These are phyloP conservation scores for Dipteronia dyeriana DNA, from an alignment of 345 rosid species.

Conservation along the genomic window DNA sequence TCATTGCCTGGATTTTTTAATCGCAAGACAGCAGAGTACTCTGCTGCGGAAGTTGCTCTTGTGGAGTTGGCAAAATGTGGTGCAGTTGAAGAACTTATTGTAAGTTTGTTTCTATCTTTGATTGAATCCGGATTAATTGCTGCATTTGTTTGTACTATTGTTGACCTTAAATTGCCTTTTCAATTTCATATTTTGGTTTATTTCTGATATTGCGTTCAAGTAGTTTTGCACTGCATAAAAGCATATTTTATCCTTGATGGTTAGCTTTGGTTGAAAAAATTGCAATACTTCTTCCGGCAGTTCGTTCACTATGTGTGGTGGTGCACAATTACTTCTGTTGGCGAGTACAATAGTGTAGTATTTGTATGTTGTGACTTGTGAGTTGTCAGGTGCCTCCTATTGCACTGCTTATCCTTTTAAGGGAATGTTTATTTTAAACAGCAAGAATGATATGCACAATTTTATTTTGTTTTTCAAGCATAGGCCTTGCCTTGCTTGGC, in stretches of 20 bases:
- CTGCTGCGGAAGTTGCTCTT: constrained; percentile 94
- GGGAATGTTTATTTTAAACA: no score
- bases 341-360: neutral
- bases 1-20: constrained; percentile 83
- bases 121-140: neutral
- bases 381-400: neutral
- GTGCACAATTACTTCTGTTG: no score
- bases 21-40: constrained; percentile 93
- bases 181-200: neutral
- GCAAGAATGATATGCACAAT: no score
- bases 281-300: no score
- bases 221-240: neutral
- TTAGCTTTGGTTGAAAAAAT: neutral
- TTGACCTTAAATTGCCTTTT: neutral
- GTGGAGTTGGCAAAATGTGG: constrained; percentile 62
- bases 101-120: constrained; percentile 42
- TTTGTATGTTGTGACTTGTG: neutral
- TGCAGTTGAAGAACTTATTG: constrained; percentile 61
- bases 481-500: neutral
- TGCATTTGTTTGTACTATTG: constrained; percentile 2
- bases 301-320: no score
- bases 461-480: neutral
- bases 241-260: neutral
- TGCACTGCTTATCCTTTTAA: no score
- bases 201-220: neutral